Evolutionary conservation across 2,329 filamentous ascomycete genomes (phyloP).

Genomic region (Fusarium pseudoanthophilum): DNA sequence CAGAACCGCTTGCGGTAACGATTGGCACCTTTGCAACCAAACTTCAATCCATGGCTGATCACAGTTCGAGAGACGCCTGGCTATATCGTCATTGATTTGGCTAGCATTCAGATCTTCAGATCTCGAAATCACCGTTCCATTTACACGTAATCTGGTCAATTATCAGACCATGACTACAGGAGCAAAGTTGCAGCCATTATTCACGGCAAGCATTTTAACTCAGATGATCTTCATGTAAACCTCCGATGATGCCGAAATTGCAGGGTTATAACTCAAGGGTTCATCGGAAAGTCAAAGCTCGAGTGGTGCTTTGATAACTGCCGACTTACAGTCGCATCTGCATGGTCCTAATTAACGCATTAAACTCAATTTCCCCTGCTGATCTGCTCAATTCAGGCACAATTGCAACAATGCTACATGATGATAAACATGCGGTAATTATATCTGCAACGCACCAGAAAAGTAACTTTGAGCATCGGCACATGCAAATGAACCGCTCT

Average conservation of each 20-base stretch:
- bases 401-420: background rate
- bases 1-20: background rate
- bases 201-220: background rate
- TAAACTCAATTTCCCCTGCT: background rate
- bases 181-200: background rate
- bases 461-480: background rate
- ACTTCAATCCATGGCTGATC: background rate
- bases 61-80: background rate
- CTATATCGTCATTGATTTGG: fast-evolving
- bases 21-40: background rate
- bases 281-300: background rate
- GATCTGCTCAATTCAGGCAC: background rate
- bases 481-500: background rate
- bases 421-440: background rate
- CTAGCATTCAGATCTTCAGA: no score
- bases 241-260: background rate
- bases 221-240: background rate
- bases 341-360: background rate
- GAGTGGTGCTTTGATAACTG: background rate
- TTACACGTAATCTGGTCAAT: background rate
- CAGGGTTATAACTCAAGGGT: background rate
- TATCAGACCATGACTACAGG: background rate
- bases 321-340: background rate
- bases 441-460: background rate
- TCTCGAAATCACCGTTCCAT: background rate